Conservation (phyloP, 2,329 filamentous ascomycete genomes). For the Plenodomus lindquistii region DNA sequence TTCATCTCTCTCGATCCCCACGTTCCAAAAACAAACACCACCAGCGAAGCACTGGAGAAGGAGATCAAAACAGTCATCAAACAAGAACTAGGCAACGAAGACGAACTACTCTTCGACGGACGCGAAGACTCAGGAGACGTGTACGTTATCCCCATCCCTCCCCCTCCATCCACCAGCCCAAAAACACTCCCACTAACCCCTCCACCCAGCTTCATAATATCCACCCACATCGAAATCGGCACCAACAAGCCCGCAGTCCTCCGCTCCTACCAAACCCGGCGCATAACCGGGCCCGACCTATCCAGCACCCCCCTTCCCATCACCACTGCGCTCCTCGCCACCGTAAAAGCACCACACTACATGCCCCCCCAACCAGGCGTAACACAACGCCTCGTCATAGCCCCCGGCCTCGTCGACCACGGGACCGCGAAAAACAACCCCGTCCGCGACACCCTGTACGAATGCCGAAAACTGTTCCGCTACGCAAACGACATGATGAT, state of each 20-base stretch:
- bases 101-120: constrained; percentile 29
- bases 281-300: constrained; percentile 34
- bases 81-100: constrained; percentile 17
- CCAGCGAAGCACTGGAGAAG: constrained; percentile 22
- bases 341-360: constrained; percentile 30
- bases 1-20: constrained; percentile 30
- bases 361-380: constrained; percentile 15
- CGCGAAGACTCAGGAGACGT: constrained; percentile 32
- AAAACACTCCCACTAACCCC: neutral
- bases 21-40: constrained; percentile 4
- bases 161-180: constrained; percentile 21
- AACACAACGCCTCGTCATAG: constrained; percentile 26
- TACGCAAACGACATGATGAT: constrained; percentile 39
- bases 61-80: constrained; percentile 25
- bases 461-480: constrained; percentile 35
- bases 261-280: constrained; percentile 36
- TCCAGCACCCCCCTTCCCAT: constrained; percentile 29
- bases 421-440: constrained; percentile 40
- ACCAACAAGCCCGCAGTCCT: constrained; percentile 35
- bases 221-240: constrained; percentile 34
- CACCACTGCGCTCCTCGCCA: constrained; percentile 32
- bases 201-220: constrained; percentile 27
- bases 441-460: constrained; percentile 34
- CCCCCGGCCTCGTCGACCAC: constrained; percentile 36
- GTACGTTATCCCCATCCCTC: constrained; percentile 18